phyloP scores from a whole-genome alignment of 192 early-diverging fungal genomes.

The Gryganskiella cystojenkinii region DNA sequence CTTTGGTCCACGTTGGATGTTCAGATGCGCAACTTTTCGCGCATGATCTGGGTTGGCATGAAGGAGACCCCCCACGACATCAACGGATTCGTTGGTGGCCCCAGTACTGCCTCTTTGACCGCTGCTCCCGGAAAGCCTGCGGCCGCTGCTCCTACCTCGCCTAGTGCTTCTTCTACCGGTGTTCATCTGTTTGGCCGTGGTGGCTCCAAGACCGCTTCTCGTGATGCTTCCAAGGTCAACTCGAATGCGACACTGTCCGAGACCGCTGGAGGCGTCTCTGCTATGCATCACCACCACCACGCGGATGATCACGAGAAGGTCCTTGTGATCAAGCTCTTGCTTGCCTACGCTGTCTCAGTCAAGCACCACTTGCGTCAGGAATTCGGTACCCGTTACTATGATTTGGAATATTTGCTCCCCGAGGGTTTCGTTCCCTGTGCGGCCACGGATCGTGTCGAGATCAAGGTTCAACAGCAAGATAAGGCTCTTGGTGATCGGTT shows the following conservation, averaged over 20 bases:
- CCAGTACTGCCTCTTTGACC: constrained; percentile 28
- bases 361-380: constrained; percentile 75
- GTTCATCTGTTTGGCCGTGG: no score
- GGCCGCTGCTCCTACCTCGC: neutral
- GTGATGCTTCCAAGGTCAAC: neutral
- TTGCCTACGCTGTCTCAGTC: constrained; percentile 66
- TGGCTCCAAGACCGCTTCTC: neutral
- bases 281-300: neutral
- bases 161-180: no score
- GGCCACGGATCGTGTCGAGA: constrained; percentile 6
- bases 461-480: constrained; percentile 9
- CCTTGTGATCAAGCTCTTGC: constrained; percentile 58
- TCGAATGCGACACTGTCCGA: constrained; percentile 31
- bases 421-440: constrained; percentile 38
- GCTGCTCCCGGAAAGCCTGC: constrained; percentile 2
- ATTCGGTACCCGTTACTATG: constrained; percentile 65
- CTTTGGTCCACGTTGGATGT: constrained; percentile 79
- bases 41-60: constrained; percentile 71
- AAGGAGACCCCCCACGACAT: constrained; percentile 21
- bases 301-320: constrained; percentile 65
- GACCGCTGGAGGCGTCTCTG: neutral
- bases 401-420: constrained; percentile 62
- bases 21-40: constrained; percentile 72
- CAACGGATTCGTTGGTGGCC: neutral
- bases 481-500: constrained; percentile 22